Percentiles rank a stretch among this genome's conserved stretches.
Evolutionary conservation across 768 basidiomycete genomes (phyloP).

Genomic region (Austroboletus eburneus): DNA sequence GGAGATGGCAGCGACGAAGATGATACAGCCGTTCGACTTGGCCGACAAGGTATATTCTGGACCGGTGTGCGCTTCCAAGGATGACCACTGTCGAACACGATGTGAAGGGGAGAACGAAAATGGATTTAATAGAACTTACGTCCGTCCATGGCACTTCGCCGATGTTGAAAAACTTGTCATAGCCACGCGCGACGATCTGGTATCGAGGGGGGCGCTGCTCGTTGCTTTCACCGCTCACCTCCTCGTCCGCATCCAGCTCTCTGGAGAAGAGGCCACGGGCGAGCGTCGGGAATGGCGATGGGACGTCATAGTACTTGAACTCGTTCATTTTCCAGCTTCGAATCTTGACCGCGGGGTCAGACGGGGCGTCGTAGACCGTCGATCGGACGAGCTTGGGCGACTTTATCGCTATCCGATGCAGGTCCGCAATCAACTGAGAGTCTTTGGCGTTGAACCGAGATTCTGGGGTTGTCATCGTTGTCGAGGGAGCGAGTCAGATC

Average conservation of each 20-base stretch:
- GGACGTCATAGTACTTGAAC: slow-evolving; percentile 86
- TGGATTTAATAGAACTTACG: slow-evolving; percentile 44
- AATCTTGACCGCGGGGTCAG: slow-evolving; percentile 50
- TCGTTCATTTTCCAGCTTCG: slow-evolving; percentile 98
- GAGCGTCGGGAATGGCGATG: slow-evolving; percentile 92
- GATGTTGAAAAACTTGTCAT: slow-evolving; percentile 99
- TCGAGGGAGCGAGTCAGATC: too few relatives aligned
- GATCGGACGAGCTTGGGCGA: slow-evolving; percentile 65
- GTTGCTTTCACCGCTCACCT: slow-evolving; percentile 19
- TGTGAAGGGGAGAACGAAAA: background rate
- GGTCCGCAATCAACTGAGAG: slow-evolving; percentile 54
- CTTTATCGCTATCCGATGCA: slow-evolving; percentile 49
- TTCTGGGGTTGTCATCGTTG: too few relatives aligned
- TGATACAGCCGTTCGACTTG: slow-evolving; percentile 96
- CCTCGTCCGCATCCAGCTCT: slow-evolving; percentile 33
- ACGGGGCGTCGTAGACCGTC: slow-evolving; percentile 52
- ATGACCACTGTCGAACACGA: slow-evolving; percentile 58
- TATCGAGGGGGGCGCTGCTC: slow-evolving; percentile 29
- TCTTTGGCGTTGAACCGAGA: slow-evolving; percentile 37
- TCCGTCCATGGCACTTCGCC: slow-evolving; percentile 94
- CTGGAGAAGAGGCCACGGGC: slow-evolving; percentile 86
- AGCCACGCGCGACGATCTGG: slow-evolving; percentile 83
- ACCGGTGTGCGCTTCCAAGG: slow-evolving; percentile 63
- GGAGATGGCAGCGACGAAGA: slow-evolving; percentile 86
- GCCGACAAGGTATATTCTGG: slow-evolving; percentile 82